Conservation (phyloP, 306 rosid species). For the Argentina anserina region DNA sequence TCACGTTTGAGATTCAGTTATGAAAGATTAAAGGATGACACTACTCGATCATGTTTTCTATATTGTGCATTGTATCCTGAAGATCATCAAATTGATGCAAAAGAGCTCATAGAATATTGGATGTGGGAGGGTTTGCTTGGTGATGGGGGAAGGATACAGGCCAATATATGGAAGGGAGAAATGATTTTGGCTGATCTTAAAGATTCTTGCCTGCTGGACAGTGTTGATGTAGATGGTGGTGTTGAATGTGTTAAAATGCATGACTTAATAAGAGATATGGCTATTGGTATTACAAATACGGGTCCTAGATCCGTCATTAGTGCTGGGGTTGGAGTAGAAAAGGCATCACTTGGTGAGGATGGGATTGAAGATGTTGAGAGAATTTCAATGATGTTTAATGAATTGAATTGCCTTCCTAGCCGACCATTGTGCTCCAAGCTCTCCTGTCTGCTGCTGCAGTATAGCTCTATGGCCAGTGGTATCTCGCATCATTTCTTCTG, state of each 20-base stretch:
- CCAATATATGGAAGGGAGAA: not conserved
- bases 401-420: not conserved
- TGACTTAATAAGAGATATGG: not conserved
- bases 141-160: not conserved
- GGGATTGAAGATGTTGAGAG: not conserved
- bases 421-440: not conserved
- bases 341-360: not conserved
- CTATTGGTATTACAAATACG: not conserved
- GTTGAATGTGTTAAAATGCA: not conserved
- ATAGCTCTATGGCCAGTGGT: too few species aligned
- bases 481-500: too few species aligned
- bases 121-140: not conserved
- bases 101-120: not conserved
- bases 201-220: not conserved
- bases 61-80: not conserved
- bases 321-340: not conserved
- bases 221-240: not conserved
- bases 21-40: not conserved
- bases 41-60: not conserved
- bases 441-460: not conserved
- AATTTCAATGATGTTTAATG: not conserved
- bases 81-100: not conserved
- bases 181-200: not conserved
- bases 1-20: not conserved
- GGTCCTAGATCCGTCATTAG: not conserved